Evolutionary conservation across 352 stramenopile species (phyloP).

Genomic region (Pythium insidiosum): DNA sequence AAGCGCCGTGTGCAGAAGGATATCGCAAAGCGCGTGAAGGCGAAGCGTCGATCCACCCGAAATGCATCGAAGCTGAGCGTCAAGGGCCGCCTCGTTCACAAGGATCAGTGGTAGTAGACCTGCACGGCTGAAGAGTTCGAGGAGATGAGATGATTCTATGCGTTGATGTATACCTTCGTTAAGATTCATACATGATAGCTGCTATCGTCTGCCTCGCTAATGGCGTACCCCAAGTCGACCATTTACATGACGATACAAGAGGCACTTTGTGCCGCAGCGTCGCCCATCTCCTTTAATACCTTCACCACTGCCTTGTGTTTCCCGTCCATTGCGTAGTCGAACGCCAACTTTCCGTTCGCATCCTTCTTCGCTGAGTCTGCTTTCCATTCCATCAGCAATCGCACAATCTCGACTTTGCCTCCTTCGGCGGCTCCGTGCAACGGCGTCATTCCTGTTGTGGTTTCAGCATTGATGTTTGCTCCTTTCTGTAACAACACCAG

Average conservation of each 20-base stretch:
- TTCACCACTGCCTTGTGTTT: conserved; percentile 91
- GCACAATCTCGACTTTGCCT: conserved; percentile 88
- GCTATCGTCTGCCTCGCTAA: too few relatives aligned
- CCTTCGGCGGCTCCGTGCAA: conserved; percentile 87
- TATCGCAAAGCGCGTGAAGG: conserved; percentile 46
- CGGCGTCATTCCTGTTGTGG: conserved; percentile 85
- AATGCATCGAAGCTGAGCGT: conserved; percentile 82
- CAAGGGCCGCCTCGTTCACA: conserved; percentile 80
- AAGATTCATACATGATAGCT: too few relatives aligned
- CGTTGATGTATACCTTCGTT: conserved; percentile 15
- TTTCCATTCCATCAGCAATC: conserved; percentile 88
- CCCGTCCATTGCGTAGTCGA: conserved; percentile 88
- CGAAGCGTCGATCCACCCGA: conserved; percentile 44
- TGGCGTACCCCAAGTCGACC: too few relatives aligned
- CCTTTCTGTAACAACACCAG: conserved; percentile 79
- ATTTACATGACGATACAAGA: conserved; percentile 83
- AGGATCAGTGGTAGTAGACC: conserved; percentile 56
- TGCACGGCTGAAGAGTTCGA: not conserved
- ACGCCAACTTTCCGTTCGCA: conserved; percentile 86
- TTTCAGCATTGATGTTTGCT: conserved; percentile 85
- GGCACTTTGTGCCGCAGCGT: conserved; percentile 77
- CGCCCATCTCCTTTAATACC: conserved; percentile 90
- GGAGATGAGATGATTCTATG: not conserved
- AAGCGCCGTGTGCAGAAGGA: conserved; percentile 78
- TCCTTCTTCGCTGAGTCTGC: conserved; percentile 86